These are phyloP conservation scores for Pogostemon cablin DNA, from an alignment of 257 asterid species.

Conservation along the genomic window DNA sequence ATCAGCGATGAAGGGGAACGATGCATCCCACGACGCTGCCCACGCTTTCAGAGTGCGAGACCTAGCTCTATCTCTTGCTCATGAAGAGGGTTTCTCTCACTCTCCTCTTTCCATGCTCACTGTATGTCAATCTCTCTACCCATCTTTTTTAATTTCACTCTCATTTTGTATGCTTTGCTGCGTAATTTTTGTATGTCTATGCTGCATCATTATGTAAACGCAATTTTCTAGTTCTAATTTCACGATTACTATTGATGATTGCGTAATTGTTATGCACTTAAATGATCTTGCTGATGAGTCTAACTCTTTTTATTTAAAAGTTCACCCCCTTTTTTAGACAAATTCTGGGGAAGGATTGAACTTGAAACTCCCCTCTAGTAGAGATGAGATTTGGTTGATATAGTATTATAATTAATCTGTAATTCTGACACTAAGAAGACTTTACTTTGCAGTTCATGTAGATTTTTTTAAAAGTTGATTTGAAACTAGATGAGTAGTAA, in stretches of 20 bases:
- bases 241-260: background rate
- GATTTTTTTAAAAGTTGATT: too few species aligned
- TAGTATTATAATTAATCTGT: background rate
- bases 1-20: slow-evolving; percentile 79
- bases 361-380: too few species aligned
- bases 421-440: background rate
- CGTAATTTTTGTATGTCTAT: background rate
- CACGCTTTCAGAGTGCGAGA: slow-evolving; percentile 94
- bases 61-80: slow-evolving; percentile 87
- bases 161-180: background rate
- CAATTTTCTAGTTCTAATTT: background rate
- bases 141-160: background rate
- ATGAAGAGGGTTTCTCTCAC: slow-evolving; percentile 60
- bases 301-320: too few species aligned
- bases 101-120: slow-evolving; percentile 62
- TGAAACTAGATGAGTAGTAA: too few species aligned
- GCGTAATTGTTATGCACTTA: background rate
- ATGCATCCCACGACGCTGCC: slow-evolving; percentile 92
- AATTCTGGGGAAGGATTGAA: too few species aligned
- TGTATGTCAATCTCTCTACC: slow-evolving; percentile 39
- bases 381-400: too few species aligned
- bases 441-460: too few species aligned
- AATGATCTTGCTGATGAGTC: background rate
- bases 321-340: too few species aligned
- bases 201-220: background rate